Conservation (phyloP, 73 alveolate genomes). For the Paramecium octaurelia region DNA sequence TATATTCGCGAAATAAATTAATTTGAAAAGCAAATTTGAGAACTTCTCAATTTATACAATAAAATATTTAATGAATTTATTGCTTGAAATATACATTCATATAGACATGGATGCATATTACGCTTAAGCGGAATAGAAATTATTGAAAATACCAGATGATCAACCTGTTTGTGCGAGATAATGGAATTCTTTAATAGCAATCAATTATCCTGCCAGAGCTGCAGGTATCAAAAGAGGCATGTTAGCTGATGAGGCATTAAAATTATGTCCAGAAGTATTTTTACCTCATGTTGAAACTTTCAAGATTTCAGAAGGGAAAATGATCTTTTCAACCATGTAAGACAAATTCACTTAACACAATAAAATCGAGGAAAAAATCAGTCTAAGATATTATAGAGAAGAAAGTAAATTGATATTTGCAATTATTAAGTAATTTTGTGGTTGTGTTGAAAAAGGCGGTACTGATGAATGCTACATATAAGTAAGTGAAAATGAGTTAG, state of each 20-base stretch:
- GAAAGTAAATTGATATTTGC: not conserved
- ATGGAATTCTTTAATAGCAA: not conserved
- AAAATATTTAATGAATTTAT: not conserved
- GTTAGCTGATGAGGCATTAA: not conserved
- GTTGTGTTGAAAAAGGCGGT: not conserved
- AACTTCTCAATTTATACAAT: not conserved
- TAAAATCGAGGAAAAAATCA: not conserved
- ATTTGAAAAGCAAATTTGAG: not conserved
- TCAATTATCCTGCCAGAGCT: slow-evolving; percentile 28
- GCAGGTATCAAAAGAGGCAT: slow-evolving; percentile 15
- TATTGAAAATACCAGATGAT: not conserved
- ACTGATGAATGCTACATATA: not conserved
- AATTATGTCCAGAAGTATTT: slow-evolving; percentile 17
- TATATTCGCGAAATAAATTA: too few relatives aligned
- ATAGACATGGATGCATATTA: slow-evolving; percentile 18
- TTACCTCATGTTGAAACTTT: slow-evolving; percentile 34
- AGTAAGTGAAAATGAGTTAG: not conserved
- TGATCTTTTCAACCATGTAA: not conserved
- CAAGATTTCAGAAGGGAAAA: not conserved
- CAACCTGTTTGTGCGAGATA: not conserved
- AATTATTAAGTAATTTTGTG: not conserved
- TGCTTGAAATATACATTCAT: not conserved
- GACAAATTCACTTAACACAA: not conserved
- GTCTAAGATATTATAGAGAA: not conserved
- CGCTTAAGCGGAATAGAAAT: not conserved